These are phyloP conservation scores for Metschnikowia lunata DNA, from an alignment of 805 yeast species.

Conservation along the genomic window DNA sequence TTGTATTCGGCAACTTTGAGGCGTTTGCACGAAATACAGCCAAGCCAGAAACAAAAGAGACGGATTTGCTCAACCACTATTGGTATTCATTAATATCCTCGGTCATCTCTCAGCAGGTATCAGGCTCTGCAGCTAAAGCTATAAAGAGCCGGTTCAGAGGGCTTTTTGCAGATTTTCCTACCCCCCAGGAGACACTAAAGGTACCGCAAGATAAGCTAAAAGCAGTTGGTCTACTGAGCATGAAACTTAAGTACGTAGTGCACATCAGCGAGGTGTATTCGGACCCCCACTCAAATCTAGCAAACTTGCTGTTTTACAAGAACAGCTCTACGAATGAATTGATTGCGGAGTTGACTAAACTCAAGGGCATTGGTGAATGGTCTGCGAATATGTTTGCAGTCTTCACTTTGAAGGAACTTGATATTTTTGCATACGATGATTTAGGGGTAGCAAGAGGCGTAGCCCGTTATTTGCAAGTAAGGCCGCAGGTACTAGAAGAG, in stretches of 20 bases:
- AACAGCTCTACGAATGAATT: conserved; percentile 42
- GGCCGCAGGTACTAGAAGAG: conserved; percentile 46
- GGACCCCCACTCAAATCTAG: conserved; percentile 30
- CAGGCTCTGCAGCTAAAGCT: conserved; percentile 75
- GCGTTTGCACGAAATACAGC: conserved; percentile 15
- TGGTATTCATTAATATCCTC: conserved; percentile 36
- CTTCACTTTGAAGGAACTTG: conserved; percentile 61
- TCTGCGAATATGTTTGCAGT: conserved; percentile 82
- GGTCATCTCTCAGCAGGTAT: conserved; percentile 68
- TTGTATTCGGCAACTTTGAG: conserved; percentile 27
- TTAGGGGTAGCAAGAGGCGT: conserved; percentile 83
- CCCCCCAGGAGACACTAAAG: conserved; percentile 44
- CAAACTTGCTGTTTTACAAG: conserved; percentile 34
- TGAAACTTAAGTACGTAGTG: conserved; percentile 61
- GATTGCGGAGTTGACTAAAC: conserved; percentile 42
- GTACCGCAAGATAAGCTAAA: conserved; percentile 47
- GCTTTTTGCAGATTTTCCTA: conserved; percentile 41
- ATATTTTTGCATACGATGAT: conserved; percentile 75
- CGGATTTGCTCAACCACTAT: conserved; percentile 24
- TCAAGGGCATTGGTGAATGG: conserved; percentile 83
- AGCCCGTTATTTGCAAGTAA: conserved; percentile 52
- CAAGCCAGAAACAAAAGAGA: not conserved
- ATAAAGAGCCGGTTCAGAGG: conserved; percentile 47
- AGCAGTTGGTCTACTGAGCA: conserved; percentile 61
- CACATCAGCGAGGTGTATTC: conserved; percentile 52